Evolutionary conservation across 495 filamentous ascomycete species (phyloP), one percentile per base, ranked within the genome.

Genomic region (Penicillium steckii): DNA sequence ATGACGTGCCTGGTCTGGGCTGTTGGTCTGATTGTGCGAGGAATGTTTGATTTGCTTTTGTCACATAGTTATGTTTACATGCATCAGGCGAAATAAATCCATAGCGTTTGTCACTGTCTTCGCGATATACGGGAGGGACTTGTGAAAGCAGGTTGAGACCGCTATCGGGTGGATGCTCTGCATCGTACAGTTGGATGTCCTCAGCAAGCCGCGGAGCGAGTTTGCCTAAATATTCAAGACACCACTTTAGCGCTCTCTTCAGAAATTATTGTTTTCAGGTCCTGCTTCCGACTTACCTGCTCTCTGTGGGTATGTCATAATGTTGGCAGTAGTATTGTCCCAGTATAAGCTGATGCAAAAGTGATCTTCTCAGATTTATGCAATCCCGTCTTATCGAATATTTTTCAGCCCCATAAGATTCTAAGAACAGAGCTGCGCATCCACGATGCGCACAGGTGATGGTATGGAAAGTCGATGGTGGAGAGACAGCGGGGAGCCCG

Each of bases 121-220:
- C 65, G 17, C 67, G 56, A 43, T 66, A 75, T 15, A 78, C 70
- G 2, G 71, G 74, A 21, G 82, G 78, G 6, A 76, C 64, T 44
- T 81, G 67, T 12, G 78, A 72, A 43, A 86, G 79, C 18, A 82
- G 50, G 60, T 85, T 85, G 42, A 69, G 74, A 38, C 73, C 75
- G 19, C 66, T 72, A 15, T 56, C 60, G 48, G 71, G 63, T 22
- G 73, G 72, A 46, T 78, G 66, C 18, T 69, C 67, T 19, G 82
- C 77, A 55, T 88, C 82, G 57, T 85, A 85, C 25, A 65, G 55
- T 19, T 72, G 50, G 40, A 88, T 69, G 62, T 86, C 85, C 50
- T 81, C 65, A 37, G 80, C 66, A 45, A 88, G 73, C 42, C 80
- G 78, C 8, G 84, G 85, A 44, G 82, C 78, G 53, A 80, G 82